These are phyloP conservation scores for Crithidia thermophila DNA, from an alignment of 208 protist species.

Conservation along the genomic window DNA sequence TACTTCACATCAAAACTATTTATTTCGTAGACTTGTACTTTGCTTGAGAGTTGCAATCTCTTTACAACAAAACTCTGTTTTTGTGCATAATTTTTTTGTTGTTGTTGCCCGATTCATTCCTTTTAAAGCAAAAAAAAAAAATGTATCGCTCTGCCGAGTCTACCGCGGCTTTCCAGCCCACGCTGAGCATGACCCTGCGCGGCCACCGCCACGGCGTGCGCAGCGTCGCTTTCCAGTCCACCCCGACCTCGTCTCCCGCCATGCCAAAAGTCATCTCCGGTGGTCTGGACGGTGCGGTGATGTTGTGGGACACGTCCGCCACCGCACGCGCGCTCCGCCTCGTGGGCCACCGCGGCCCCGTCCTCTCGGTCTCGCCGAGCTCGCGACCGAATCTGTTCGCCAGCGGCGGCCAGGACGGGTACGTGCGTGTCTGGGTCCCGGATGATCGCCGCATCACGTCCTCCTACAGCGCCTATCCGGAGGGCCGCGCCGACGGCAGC, in stretches of 20 bases:
- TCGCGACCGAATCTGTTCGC: conserved; percentile 59
- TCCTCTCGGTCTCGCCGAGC: conserved; percentile 61
- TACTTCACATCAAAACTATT: too few relatives aligned
- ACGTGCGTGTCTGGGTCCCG: conserved; percentile 82
- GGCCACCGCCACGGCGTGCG: conserved; percentile 71
- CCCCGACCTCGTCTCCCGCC: neutral
- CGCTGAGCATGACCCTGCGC: conserved; percentile 76
- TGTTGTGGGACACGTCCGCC: conserved; percentile 83
- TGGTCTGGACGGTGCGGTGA: conserved; percentile 75
- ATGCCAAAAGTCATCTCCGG: conserved; percentile 66
- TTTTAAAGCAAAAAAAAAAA: conserved; percentile 11
- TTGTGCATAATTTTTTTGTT: conserved; percentile 18
- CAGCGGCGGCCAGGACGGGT: conserved; percentile 83
- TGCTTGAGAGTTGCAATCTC: too few relatives aligned
- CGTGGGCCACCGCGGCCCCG: conserved; percentile 73
- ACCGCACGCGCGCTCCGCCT: conserved; percentile 81
- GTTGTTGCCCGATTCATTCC: conserved; percentile 4
- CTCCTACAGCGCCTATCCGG: conserved; percentile 22
- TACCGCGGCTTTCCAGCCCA: conserved; percentile 21
- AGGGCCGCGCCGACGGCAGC: conserved; percentile 8
- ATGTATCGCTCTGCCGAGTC: neutral
- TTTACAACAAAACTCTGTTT: neutral
- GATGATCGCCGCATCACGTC: conserved; percentile 41
- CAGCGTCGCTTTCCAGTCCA: conserved; percentile 54
- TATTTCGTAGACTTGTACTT: too few relatives aligned